Base-by-base conservation (phyloP, 78 protist genomes). In the Polysphondylium violaceum region DNA sequence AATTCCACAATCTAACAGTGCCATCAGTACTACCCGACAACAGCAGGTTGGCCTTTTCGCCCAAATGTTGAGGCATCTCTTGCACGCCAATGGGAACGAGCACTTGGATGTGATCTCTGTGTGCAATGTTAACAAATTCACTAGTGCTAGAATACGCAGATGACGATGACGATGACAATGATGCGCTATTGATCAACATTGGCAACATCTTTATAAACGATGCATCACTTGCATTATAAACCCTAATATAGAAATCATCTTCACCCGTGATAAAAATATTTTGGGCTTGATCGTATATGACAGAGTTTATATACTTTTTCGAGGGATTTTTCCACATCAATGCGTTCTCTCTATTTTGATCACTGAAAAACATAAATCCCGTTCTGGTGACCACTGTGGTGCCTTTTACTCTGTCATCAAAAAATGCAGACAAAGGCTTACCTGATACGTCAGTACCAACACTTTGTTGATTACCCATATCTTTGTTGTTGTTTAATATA, bases 21-120 rank as follows among this genome's bases (percentile, higher is more conserved):
- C 91, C 91, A 83, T 83, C 91, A 11, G 33, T 59, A 58, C 73
- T 35, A 40, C 79, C 77, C 12, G 91, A 83, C 16, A 83, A 40
- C 0, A 77, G 2, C 8, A 23, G 23, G 27, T 56, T 58, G 27
- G 29, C 75, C 25, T 44, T 33, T 23, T 31, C 58, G 16, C 59
- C n/a, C 29, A 53, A 27, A 0, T n/a, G n/a, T n/a, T n/a, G n/a
- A n/a, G n/a, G n/a, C n/a, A n/a, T n/a, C n/a, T n/a, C n/a, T n/a
- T n/a, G n/a, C n/a, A n/a, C n/a, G 23, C 21, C n/a, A 33, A 36
- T 44, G 58, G 78, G 23, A 51, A 31, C 27, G 14, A 50, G 12
- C 23, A 36, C 60, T 14, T 44, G 58, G 17, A 43, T 69, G 43
- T 33, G 43, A 69, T 69, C 76, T 69, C 43, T n/a, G 43, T 69